Percentiles rank a stretch among this genome's conserved stretches.
phyloP scores from a whole-genome alignment of 164 flowering plant species.

The Chimonanthus salicifolius region DNA sequence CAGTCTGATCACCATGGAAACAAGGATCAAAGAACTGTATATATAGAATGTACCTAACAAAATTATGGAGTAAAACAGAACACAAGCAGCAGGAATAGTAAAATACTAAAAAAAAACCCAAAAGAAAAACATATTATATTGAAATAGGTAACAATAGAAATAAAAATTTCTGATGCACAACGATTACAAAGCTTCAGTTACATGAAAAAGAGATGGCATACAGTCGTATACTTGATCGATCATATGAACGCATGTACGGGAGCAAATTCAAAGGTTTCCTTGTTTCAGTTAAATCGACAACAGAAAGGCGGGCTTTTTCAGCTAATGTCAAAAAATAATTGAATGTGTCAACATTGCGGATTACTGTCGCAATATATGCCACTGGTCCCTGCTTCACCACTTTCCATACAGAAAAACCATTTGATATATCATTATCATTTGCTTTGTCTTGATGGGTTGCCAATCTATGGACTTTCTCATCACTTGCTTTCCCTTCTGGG shows the following conservation, averaged over 20 bases:
- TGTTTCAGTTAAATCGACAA: slow-evolving; percentile 53
- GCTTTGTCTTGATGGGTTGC: slow-evolving; percentile 1
- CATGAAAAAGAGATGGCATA: slow-evolving; percentile 5
- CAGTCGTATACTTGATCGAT: slow-evolving; percentile 43
- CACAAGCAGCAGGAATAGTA: too few species aligned
- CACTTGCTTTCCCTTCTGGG: neutral
- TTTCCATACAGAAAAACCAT: neutral
- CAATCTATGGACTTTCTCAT: neutral
- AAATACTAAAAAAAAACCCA: too few species aligned
- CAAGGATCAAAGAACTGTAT: too few species aligned
- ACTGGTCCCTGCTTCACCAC: slow-evolving; percentile 25
- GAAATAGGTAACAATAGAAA: too few species aligned
- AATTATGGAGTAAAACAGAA: too few species aligned
- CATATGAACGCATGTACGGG: slow-evolving; percentile 73
- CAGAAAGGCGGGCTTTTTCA: slow-evolving; percentile 40
- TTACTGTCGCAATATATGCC: slow-evolving; percentile 79
- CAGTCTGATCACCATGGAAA: too few species aligned
- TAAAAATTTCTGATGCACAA: too few species aligned
- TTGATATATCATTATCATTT: neutral
- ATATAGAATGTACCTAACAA: too few species aligned
- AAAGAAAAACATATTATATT: too few species aligned
- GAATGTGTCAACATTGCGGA: slow-evolving; percentile 75
- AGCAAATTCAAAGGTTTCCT: slow-evolving; percentile 44
- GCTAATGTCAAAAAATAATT: slow-evolving; percentile 47
- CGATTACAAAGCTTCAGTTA: neutral